Percentiles rank a stretch among this genome's conserved stretches.
These are phyloP conservation scores for Trametes cinnabarina DNA, from an alignment of 768 basidiomycete species.

Conservation along the genomic window DNA sequence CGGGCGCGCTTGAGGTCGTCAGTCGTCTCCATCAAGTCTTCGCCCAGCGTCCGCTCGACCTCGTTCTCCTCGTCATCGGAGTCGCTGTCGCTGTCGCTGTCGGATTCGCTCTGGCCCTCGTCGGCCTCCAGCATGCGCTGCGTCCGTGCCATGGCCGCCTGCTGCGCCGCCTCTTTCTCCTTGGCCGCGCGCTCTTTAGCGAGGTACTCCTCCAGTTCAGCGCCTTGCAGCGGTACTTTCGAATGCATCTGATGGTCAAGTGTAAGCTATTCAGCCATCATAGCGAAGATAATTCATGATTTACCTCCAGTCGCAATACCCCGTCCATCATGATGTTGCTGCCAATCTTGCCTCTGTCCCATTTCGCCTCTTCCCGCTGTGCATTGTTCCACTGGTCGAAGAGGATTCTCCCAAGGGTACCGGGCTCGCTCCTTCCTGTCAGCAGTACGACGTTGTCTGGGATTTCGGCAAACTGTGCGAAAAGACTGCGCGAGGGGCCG, in stretches of 20 bases:
- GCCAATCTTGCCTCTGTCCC: conserved; percentile 90
- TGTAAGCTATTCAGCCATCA: background rate
- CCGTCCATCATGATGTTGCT: conserved; percentile 82
- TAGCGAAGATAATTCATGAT: conserved; percentile 16
- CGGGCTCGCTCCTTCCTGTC: conserved; percentile 75
- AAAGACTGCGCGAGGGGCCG: conserved; percentile 84
- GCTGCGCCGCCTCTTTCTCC: conserved; percentile 84
- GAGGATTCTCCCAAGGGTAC: conserved; percentile 72
- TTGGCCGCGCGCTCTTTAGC: conserved; percentile 71
- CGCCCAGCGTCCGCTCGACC: conserved; percentile 53
- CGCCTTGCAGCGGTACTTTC: conserved; percentile 86
- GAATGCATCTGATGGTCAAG: conserved; percentile 83
- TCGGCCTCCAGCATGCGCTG: conserved; percentile 93
- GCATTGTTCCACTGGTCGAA: conserved; percentile 85
- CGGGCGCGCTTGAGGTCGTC: conserved; percentile 30
- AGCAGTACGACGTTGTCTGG: conserved; percentile 87
- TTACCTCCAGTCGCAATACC: conserved; percentile 61
- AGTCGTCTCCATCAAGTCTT: conserved; percentile 48
- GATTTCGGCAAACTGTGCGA: conserved; percentile 80
- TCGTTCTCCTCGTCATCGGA: conserved; percentile 65
- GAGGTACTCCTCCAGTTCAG: conserved; percentile 79
- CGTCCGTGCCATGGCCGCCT: conserved; percentile 78
- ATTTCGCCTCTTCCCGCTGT: conserved; percentile 78
- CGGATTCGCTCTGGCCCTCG: conserved; percentile 81
- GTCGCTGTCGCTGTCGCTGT: conserved; percentile 48